Evolutionary conservation across 1,284 basidiomycete species (phyloP).

Genomic region (Coriolopsis trogii): DNA sequence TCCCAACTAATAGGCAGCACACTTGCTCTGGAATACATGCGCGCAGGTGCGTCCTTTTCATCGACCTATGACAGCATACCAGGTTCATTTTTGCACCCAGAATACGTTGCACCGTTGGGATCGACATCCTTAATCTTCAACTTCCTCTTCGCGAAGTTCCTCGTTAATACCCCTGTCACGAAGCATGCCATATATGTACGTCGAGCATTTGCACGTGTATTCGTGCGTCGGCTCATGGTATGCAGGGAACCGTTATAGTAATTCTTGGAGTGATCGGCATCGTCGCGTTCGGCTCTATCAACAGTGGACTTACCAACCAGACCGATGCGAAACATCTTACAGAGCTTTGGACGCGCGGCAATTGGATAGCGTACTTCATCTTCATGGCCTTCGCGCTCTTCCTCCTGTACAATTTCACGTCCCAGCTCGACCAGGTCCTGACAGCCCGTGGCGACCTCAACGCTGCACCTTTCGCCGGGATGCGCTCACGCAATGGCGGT

Average conservation of each 20-base stretch:
- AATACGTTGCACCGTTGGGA: constrained; percentile 85
- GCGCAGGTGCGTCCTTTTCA: constrained; percentile 56
- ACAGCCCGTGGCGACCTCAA: constrained; percentile 64
- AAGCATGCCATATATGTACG: constrained; percentile 77
- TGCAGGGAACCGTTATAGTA: constrained; percentile 80
- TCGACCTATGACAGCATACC: not conserved
- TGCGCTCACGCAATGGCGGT: constrained; percentile 35
- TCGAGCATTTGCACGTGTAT: constrained; percentile 2
- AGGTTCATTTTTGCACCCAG: constrained; percentile 37
- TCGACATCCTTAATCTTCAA: constrained; percentile 88
- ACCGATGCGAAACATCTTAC: constrained; percentile 77
- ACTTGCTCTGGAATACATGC: constrained; percentile 84
- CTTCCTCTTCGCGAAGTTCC: constrained; percentile 83
- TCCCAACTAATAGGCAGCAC: constrained; percentile 88
- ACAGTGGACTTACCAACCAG: constrained; percentile 69
- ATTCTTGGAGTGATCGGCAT: constrained; percentile 84
- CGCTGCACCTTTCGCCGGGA: constrained; percentile 54
- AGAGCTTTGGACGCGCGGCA: constrained; percentile 77
- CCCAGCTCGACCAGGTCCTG: constrained; percentile 71
- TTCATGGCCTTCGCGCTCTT: constrained; percentile 73
- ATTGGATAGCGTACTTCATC: constrained; percentile 91
- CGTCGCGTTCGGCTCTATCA: constrained; percentile 84
- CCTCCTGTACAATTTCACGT: constrained; percentile 64
- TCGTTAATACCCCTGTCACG: constrained; percentile 83
- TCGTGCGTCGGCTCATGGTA: not conserved